Base-by-base conservation (phyloP, 352 stramenopile species). In the Globisporangium orthogonon region DNA sequence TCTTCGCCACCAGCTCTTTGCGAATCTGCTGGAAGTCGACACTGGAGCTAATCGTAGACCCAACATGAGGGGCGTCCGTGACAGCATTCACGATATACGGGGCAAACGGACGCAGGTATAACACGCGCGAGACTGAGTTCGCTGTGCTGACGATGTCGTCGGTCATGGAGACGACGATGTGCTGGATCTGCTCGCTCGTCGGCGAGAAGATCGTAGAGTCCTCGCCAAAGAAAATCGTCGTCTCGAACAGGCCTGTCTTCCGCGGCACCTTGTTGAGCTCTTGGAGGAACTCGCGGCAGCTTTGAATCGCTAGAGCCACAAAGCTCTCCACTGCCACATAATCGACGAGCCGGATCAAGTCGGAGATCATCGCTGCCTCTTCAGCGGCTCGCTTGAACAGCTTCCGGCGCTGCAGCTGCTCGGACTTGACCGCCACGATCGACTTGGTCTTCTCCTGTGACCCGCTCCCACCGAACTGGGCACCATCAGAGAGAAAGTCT, bases 161-260 rank as follows among this genome's bases (percentile, higher is more conserved):
- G 1, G 83, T 93, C 69, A 96, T 91, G 1, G 87, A 70, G 3
- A 96, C 72, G 9, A 98, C 73, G 7, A 96, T 94, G 45, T 82
- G 76, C 54, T 94, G 74, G 56, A 97, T 97, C 49, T 97, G 86
- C 52, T 95, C 73, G 58, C 79, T 84, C 28, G 89, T 95, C 1
- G 93, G 93, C 2, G 67, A 63, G 60, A 98, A 98, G 15, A 83
- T 69, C 7, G 87, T 97, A 11, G 56, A 67, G 23, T 83, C 67
- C 15, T 92, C 77, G 37, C 76, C 83, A 54, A 98, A 98, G 44
- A 83, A 84, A 40, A 98, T 90, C 3, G 86, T 96, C 10, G 94
- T 98, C 62, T 98, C 90, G 43, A 98, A 98, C 10, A 97, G 65
- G n/a, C 94, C 93, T 0, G 86, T 94, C 58, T 97, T 94, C 14